Percentiles rank a stretch among this genome's conserved stretches.
Evolutionary conservation across 1,284 basidiomycete species (phyloP).

Genomic region (Ceratorhiza oryzae-sativae): DNA sequence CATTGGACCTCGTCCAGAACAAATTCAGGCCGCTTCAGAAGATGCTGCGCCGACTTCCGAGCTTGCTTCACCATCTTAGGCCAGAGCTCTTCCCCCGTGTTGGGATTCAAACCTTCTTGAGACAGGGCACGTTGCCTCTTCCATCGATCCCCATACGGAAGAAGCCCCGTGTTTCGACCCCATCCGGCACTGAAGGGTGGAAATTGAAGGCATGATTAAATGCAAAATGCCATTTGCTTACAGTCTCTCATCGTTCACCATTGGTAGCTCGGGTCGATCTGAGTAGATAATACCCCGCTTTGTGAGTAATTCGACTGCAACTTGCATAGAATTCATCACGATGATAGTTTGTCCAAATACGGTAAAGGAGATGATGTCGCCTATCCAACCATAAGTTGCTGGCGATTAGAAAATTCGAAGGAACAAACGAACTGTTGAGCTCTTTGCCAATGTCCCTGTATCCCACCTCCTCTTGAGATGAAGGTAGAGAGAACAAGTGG

Average conservation of each 20-base stretch:
- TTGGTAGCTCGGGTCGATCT: conserved; percentile 32
- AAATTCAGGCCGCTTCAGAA: background rate
- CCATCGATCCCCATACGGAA: conserved; percentile 18
- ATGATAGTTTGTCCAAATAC: conserved; percentile 33
- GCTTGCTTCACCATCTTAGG: conserved; percentile 11
- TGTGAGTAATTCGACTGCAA: background rate
- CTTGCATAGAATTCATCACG: conserved; percentile 35
- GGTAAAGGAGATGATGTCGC: conserved; percentile 28
- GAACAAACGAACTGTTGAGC: conserved; percentile 10
- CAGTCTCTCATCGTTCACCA: conserved; percentile 2
- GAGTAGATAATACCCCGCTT: conserved; percentile 39
- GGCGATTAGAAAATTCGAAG: no score
- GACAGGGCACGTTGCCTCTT: background rate
- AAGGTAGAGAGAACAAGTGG: conserved; percentile 6
- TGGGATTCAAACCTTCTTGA: background rate
- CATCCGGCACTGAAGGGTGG: background rate
- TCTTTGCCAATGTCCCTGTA: conserved; percentile 15
- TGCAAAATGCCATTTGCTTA: background rate
- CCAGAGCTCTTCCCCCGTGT: background rate
- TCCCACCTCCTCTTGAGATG: conserved; percentile 9
- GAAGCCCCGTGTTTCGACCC: conserved; percentile 1
- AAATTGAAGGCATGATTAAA: background rate
- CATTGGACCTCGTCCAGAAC: background rate
- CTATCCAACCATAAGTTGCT: background rate
- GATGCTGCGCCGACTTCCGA: background rate